These are phyloP conservation scores for Begonia fuchsioides DNA, from an alignment of 306 rosid species.

Conservation along the genomic window DNA sequence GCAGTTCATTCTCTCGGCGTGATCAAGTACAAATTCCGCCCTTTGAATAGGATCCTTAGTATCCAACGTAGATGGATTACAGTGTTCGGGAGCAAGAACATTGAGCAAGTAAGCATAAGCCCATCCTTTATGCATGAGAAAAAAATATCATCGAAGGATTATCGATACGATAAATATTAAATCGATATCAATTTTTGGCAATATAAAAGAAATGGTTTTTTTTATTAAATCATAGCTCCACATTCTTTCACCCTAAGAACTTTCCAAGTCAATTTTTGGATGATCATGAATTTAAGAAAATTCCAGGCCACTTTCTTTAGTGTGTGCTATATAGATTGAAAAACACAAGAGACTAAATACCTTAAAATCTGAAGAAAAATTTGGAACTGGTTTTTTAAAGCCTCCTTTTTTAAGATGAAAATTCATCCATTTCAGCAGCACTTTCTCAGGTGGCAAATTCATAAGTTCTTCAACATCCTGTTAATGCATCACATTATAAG, in stretches of 20 bases:
- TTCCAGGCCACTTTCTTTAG: neutral
- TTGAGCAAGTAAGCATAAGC: slow-evolving; percentile 92
- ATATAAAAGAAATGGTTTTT: no score
- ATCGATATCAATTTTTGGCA: neutral
- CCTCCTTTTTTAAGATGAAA: slow-evolving; percentile 90
- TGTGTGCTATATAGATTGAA: slow-evolving; percentile 1
- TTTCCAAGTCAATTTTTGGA: no score
- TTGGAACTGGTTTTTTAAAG: slow-evolving; percentile 56
- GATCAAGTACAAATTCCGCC: slow-evolving; percentile 74
- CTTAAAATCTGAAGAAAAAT: slow-evolving; percentile 84
- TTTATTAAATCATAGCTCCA: no score
- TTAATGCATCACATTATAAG: neutral
- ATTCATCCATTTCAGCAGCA: slow-evolving; percentile 90
- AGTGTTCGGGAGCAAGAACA: slow-evolving; percentile 88
- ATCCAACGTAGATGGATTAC: slow-evolving; percentile 70
- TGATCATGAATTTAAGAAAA: no score
- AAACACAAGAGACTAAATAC: slow-evolving; percentile 21
- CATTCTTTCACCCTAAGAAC: no score
- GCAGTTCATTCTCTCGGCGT: slow-evolving; percentile 94
- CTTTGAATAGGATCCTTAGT: slow-evolving; percentile 50
- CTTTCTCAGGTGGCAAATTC: slow-evolving; percentile 83
- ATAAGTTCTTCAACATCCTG: slow-evolving; percentile 96
- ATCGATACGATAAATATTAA: neutral
- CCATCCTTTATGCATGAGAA: slow-evolving; percentile 42
- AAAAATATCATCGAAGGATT: slow-evolving; percentile 2